These are phyloP conservation scores for Talaromyces sp. DNA, from an alignment of 2,329 filamentous ascomycete species.

Conservation along the genomic window DNA sequence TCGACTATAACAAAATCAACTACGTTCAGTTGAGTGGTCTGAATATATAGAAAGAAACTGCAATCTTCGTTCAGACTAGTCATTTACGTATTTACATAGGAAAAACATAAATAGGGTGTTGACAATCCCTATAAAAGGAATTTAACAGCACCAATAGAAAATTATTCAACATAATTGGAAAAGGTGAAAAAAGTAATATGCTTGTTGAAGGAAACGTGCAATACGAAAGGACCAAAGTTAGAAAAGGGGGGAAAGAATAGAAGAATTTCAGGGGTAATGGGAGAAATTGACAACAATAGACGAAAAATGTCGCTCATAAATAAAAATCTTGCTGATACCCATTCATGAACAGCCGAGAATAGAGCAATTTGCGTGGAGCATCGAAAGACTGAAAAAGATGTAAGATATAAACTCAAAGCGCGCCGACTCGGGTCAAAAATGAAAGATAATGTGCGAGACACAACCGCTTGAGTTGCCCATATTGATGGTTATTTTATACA, in stretches of 20 bases:
- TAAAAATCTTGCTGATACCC: neutral
- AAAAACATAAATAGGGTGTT: conserved; percentile 1
- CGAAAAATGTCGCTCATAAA: conserved; percentile 6
- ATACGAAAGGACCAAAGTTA: neutral
- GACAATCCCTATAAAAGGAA: neutral
- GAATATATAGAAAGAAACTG: neutral
- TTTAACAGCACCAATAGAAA: neutral
- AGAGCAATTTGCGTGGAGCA: neutral
- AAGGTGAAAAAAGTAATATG: neutral
- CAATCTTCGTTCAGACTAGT: conserved; percentile 1
- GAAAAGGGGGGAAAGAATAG: neutral
- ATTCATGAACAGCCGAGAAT: neutral
- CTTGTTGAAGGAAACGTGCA: neutral
- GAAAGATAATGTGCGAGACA: conserved; percentile 1
- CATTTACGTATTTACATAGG: conserved; percentile 8
- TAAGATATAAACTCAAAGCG: neutral
- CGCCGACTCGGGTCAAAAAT: neutral
- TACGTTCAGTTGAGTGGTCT: neutral
- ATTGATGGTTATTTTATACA: neutral
- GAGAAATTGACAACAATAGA: neutral
- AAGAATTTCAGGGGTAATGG: neutral
- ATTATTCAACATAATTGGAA: neutral
- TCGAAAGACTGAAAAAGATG: neutral
- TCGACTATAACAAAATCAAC: neutral
- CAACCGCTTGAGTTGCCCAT: neutral